These are phyloP conservation scores for Wickerhamiella sergipiensis DNA, from an alignment of 805 yeast species.

Conservation along the genomic window DNA sequence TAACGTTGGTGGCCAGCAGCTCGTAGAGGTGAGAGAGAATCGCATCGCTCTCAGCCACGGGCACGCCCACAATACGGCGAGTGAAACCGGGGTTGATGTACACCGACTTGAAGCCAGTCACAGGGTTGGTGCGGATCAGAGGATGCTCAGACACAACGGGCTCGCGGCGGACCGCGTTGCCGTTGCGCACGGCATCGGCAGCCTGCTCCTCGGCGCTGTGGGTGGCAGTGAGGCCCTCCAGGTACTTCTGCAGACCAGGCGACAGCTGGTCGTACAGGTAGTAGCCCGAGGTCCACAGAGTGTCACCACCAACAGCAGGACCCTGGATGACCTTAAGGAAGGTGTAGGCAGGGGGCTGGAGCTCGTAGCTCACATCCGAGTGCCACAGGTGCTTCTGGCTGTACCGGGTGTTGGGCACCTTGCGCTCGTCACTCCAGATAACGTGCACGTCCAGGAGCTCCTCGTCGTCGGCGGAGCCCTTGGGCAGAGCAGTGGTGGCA, in stretches of 20 bases:
- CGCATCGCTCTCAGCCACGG: constrained; percentile 54
- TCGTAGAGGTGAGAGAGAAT: constrained; percentile 43
- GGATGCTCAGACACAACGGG: constrained; percentile 46
- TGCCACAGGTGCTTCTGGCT: constrained; percentile 38
- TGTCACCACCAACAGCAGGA: constrained; percentile 43
- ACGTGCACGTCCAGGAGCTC: constrained; percentile 27
- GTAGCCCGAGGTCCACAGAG: constrained; percentile 40
- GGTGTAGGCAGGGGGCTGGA: constrained; percentile 61
- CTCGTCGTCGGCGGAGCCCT: constrained; percentile 35
- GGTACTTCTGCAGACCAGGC: constrained; percentile 33
- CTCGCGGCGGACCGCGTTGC: constrained; percentile 34
- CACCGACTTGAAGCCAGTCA: constrained; percentile 46
- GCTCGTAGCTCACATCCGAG: constrained; percentile 63
- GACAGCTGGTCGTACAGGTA: constrained; percentile 42
- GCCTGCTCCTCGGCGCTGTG: constrained; percentile 39
- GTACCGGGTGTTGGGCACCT: constrained; percentile 16
- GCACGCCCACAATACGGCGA: constrained; percentile 55
- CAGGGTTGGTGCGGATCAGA: constrained; percentile 48
- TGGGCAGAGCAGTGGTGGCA: constrained; percentile 27
- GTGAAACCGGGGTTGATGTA: constrained; percentile 47
- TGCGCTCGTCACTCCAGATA: constrained; percentile 16
- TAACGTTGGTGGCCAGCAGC: constrained; percentile 18
- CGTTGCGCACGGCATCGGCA: constrained; percentile 28
- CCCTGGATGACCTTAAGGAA: constrained; percentile 49
- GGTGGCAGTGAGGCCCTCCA: constrained; percentile 45